phyloP scores from a whole-genome alignment of 805 yeast species.

The Nakazawaea ernobii region DNA sequence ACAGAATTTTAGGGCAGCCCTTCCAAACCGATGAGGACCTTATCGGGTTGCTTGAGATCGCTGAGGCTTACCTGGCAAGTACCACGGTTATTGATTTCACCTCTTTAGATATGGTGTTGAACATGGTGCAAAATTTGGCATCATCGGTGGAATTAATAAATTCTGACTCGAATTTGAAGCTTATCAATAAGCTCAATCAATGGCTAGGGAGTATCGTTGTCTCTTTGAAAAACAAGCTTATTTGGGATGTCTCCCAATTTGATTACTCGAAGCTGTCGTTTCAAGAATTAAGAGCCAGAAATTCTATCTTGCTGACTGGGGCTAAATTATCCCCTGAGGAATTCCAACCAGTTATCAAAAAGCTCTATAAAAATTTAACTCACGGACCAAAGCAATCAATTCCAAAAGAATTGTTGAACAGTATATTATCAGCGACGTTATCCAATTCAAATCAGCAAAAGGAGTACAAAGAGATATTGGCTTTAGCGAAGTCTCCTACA shows the following conservation, averaged over 20 bases:
- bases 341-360: slow-evolving; percentile 28
- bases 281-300: slow-evolving; percentile 39
- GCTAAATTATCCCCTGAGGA: slow-evolving; percentile 20
- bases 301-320: slow-evolving; percentile 36
- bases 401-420: slow-evolving; percentile 45
- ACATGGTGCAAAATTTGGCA: slow-evolving; percentile 27
- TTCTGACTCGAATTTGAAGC: neutral
- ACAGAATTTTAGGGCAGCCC: slow-evolving; percentile 29
- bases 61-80: slow-evolving; percentile 22
- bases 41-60: slow-evolving; percentile 27
- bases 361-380: slow-evolving; percentile 40
- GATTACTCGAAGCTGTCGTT: slow-evolving; percentile 18
- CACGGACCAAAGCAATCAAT: slow-evolving; percentile 48
- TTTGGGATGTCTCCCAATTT: slow-evolving; percentile 28
- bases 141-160: slow-evolving; percentile 19
- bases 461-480: slow-evolving; percentile 56
- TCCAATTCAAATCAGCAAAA: slow-evolving; percentile 34
- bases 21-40: slow-evolving; percentile 24
- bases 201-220: slow-evolving; percentile 4
- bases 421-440: slow-evolving; percentile 31
- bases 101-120: slow-evolving; percentile 31
- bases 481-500: slow-evolving; percentile 45
- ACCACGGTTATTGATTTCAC: slow-evolving; percentile 22
- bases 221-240: slow-evolving; percentile 23
- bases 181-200: slow-evolving; percentile 1